Conservation (phyloP, 1,284 basidiomycete species). For the Macrocystidia cucumis region DNA sequence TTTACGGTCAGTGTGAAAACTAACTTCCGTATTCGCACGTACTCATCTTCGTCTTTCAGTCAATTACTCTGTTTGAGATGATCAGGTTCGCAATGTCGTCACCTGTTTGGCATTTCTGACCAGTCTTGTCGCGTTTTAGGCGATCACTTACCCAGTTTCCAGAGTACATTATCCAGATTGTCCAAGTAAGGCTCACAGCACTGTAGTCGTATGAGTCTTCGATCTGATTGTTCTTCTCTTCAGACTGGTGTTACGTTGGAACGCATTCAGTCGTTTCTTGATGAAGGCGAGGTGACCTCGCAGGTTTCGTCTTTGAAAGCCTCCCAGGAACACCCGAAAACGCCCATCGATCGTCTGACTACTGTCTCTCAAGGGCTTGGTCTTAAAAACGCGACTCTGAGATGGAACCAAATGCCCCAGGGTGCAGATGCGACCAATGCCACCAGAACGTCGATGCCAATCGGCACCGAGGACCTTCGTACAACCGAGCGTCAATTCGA, state of each 20-base stretch:
- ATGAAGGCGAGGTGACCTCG: slow-evolving; percentile 74
- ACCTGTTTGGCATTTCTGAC: neutral
- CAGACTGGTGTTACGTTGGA: slow-evolving; percentile 72
- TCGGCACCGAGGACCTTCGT: neutral
- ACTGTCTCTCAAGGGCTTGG: too few species aligned
- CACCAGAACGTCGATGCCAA: neutral
- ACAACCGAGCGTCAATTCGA: slow-evolving; percentile 46
- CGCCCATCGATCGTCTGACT: too few species aligned
- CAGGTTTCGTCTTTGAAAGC: slow-evolving; percentile 62
- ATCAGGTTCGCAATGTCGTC: slow-evolving; percentile 32
- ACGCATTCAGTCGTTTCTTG: slow-evolving; percentile 75
- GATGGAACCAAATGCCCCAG: slow-evolving; percentile 53
- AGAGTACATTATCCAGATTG: slow-evolving; percentile 52
- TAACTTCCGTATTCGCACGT: slow-evolving; percentile 3
- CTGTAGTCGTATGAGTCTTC: neutral
- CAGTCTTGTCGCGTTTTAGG: slow-evolving; percentile 16
- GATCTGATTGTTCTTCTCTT: slow-evolving; percentile 11
- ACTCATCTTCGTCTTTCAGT: slow-evolving; percentile 24
- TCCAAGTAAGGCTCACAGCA: slow-evolving; percentile 31
- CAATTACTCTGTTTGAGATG: slow-evolving; percentile 69
- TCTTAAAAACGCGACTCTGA: slow-evolving; percentile 57
- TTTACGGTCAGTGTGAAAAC: slow-evolving; percentile 57
- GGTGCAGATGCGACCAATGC: neutral
- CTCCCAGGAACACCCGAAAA: slow-evolving; percentile 18
- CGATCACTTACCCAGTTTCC: slow-evolving; percentile 68